Evolutionary conservation across 1,139 yeast species (phyloP).

Genomic region (Pichia sp.): DNA sequence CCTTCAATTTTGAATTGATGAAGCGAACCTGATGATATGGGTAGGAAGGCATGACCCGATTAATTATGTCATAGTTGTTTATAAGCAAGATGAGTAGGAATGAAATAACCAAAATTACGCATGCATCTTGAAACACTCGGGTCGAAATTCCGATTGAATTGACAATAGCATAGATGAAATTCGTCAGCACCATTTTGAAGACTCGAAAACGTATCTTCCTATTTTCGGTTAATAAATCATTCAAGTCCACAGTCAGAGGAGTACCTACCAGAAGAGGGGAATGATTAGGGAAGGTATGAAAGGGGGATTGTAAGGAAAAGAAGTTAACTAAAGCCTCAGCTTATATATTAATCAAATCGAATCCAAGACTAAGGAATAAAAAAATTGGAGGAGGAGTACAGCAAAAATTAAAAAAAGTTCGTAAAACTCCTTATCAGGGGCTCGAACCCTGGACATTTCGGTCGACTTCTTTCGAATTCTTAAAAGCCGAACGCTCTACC

Average conservation of each 20-base stretch:
- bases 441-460: slow-evolving; percentile 27
- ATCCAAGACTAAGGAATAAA: neutral
- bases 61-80: slow-evolving; percentile 16
- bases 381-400: too few relatives aligned
- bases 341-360: neutral
- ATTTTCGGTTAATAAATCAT: neutral
- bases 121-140: slow-evolving; percentile 10
- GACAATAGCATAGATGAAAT: slow-evolving; percentile 1
- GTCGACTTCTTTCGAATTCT: slow-evolving; percentile 22
- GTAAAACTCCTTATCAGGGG: slow-evolving; percentile 22
- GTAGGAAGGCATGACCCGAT: slow-evolving; percentile 16
- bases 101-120: slow-evolving; percentile 13
- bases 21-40: slow-evolving; percentile 17
- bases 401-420: slow-evolving; percentile 2
- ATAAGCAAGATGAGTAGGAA: neutral
- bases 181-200: neutral
- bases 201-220: neutral
- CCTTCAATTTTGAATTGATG: neutral
- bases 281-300: too few relatives aligned
- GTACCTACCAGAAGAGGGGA: neutral
- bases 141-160: slow-evolving; percentile 9
- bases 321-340: neutral
- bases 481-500: slow-evolving; percentile 51
- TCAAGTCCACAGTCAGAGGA: neutral
- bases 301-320: neutral